phyloP scores from a whole-genome alignment of 2,329 filamentous ascomycete genomes.

The Gliomastix tumulicola region DNA sequence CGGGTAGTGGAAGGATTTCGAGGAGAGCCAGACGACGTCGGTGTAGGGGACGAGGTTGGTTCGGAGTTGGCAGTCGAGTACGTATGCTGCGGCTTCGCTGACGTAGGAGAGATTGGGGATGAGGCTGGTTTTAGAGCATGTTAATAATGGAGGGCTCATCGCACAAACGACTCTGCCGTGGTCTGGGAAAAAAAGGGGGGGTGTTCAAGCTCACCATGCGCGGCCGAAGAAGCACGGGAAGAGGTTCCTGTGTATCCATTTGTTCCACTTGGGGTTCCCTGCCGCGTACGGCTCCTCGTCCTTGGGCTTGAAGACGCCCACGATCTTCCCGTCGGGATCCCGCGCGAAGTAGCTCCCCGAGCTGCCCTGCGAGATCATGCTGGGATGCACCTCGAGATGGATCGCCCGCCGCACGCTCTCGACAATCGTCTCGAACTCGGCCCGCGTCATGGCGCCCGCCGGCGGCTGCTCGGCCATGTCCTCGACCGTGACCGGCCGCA shows the following conservation, averaged over 20 bases:
- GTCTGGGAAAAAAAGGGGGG: not conserved
- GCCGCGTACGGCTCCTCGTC: constrained; percentile 97
- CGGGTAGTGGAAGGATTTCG: constrained; percentile 96
- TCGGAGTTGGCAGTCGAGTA: constrained; percentile 81
- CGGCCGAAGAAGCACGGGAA: constrained; percentile 97
- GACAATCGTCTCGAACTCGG: constrained; percentile 80
- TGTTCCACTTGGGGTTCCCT: constrained; percentile 98
- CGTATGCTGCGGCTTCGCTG: constrained; percentile 94
- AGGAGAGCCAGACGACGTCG: constrained; percentile 87
- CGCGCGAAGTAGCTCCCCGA: constrained; percentile 97
- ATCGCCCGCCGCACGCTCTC: constrained; percentile 89
- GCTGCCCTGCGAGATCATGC: constrained; percentile 94
- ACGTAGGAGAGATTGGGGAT: constrained; percentile 98
- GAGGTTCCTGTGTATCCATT: constrained; percentile 97
- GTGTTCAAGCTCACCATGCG: constrained; percentile 61
- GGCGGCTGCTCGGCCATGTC: constrained; percentile 53
- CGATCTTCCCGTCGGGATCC: constrained; percentile 84
- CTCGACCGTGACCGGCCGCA: constrained; percentile 73
- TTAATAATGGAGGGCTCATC: not conserved
- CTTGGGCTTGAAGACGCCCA: constrained; percentile 98
- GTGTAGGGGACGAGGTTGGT: constrained; percentile 95
- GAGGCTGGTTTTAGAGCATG: constrained; percentile 42
- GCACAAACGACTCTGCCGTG: not conserved
- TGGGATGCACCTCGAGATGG: constrained; percentile 83
- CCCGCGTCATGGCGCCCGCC: constrained; percentile 64